These are phyloP conservation scores for Fraxinus greggii DNA, from an alignment of 305 asterid genomes.

Conservation along the genomic window DNA sequence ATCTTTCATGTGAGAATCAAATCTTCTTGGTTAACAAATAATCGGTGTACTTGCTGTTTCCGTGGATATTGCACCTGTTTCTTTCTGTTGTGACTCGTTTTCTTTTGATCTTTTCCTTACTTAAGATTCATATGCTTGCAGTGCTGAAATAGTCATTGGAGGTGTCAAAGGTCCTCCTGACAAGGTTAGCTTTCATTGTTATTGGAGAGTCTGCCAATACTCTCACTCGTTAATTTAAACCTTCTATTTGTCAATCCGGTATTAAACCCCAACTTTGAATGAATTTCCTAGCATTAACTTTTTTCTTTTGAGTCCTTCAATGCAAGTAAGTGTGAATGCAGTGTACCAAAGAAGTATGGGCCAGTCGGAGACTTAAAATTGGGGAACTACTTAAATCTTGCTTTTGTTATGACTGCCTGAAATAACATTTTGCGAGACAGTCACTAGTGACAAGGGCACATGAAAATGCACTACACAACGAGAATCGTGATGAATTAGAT, in stretches of 20 bases:
- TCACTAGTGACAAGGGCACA: neutral
- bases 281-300: neutral
- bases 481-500: neutral
- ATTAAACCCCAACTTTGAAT: neutral
- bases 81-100: conserved; percentile 7
- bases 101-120: conserved; percentile 18
- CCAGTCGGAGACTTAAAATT: neutral
- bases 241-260: neutral
- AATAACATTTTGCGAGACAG: neutral
- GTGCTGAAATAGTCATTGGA: conserved; percentile 94
- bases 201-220: neutral
- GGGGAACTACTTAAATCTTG: neutral
- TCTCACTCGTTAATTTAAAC: neutral
- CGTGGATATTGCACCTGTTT: neutral
- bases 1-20: neutral
- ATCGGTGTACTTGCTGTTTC: neutral
- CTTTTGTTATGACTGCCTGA: neutral
- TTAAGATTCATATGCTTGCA: conserved; percentile 40
- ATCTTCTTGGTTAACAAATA: neutral
- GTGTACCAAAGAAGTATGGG: neutral
- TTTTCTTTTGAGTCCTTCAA: neutral
- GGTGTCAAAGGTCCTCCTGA: conserved; percentile 87
- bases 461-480: neutral
- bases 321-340: neutral
- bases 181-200: conserved; percentile 55